Percentiles rank a stretch among this genome's conserved stretches.
phyloP scores from a whole-genome alignment of 495 filamentous ascomycete genomes.

The Thozetella sp. region DNA sequence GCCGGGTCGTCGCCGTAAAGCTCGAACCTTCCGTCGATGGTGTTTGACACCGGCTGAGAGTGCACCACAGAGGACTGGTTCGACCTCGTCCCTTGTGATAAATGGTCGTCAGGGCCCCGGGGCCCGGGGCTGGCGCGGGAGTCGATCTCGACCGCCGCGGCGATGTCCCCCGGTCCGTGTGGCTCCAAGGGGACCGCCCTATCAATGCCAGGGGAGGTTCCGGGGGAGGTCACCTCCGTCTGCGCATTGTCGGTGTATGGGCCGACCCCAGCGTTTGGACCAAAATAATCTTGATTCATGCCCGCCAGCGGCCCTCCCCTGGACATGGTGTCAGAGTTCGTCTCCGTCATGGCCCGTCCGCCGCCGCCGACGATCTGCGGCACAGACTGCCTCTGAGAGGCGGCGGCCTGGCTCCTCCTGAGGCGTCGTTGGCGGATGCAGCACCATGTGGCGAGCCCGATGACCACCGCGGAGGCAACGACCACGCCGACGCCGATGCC shows the following conservation, averaged over 20 bases:
- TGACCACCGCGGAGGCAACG: constrained; percentile 31
- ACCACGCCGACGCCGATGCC: constrained; percentile 48
- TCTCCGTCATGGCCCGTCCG: constrained; percentile 25
- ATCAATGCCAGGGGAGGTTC: constrained; percentile 14
- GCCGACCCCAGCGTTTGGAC: constrained; percentile 28
- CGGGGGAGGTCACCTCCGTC: constrained; percentile 5
- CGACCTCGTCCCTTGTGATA: neutral
- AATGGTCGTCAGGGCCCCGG: neutral
- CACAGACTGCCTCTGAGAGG: constrained; percentile 2
- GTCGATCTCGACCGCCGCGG: constrained; percentile 33
- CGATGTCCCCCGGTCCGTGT: constrained; percentile 29
- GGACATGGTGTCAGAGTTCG: constrained; percentile 20
- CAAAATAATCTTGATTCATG: constrained; percentile 29
- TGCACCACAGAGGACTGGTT: neutral
- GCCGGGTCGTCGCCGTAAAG: constrained; percentile 17
- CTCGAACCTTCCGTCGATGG: constrained; percentile 17
- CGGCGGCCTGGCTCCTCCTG: constrained; percentile 10
- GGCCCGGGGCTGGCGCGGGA: constrained; percentile 11
- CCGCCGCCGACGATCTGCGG: constrained; percentile 5
- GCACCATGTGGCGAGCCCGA: constrained; percentile 35
- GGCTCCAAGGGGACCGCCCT: constrained; percentile 22
- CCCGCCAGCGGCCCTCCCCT: constrained; percentile 18
- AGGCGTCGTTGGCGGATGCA: constrained; percentile 28
- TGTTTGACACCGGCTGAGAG: neutral
- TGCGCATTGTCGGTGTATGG: constrained; percentile 29